Percentiles rank a stretch among this genome's conserved stretches.
Conservation (phyloP, 306 rosid species). For the Morella rubra region DNA sequence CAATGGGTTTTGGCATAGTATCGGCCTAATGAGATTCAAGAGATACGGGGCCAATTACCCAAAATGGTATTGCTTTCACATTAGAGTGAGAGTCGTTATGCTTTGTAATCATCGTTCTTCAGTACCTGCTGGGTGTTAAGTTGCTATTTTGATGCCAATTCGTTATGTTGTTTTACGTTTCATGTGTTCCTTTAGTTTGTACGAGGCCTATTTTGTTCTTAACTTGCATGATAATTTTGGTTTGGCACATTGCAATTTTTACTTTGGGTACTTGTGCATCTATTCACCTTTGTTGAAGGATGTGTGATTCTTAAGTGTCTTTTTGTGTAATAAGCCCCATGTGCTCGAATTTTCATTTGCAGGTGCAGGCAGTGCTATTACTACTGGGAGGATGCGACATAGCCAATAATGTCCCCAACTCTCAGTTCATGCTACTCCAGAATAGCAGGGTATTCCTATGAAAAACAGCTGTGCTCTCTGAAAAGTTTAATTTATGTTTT, state of each 20-base stretch:
- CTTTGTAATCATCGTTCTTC: background rate
- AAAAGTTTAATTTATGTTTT: background rate
- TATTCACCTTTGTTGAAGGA: background rate
- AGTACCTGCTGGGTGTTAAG: background rate
- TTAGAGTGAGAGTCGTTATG: background rate
- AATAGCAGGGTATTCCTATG: slow-evolving; percentile 45
- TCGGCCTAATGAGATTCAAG: background rate
- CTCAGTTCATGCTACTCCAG: slow-evolving; percentile 39
- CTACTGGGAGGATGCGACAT: slow-evolving; percentile 62
- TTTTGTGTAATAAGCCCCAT: slow-evolving; percentile 2
- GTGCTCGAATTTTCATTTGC: slow-evolving; percentile 23
- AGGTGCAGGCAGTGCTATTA: slow-evolving; percentile 78
- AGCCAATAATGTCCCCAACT: slow-evolving; percentile 28
- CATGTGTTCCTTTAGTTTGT: background rate
- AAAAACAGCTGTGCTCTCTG: slow-evolving; percentile 4
- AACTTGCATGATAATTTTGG: background rate
- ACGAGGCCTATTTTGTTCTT: background rate
- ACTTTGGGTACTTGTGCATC: background rate
- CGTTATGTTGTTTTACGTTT: background rate
- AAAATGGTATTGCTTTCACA: background rate
- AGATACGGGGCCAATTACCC: background rate
- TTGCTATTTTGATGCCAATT: background rate
- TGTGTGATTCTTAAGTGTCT: background rate
- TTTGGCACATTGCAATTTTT: background rate
- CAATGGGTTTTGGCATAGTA: background rate